Conservation (phyloP, 345 rosid species). For the Eucalyptus leucophloia region DNA sequence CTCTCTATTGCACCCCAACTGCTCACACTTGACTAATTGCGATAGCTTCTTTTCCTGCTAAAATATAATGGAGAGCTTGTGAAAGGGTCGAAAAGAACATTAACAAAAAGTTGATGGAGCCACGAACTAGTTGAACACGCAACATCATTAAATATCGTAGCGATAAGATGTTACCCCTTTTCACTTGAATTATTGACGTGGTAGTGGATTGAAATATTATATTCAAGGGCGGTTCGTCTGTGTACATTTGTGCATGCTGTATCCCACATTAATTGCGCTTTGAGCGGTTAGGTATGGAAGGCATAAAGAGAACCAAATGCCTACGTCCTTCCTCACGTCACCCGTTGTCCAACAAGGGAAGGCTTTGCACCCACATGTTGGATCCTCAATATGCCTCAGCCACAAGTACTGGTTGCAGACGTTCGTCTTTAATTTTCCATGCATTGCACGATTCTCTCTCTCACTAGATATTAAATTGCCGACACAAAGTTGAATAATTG, state of each 20-base stretch:
- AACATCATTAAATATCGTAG: neutral
- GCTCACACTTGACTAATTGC: neutral
- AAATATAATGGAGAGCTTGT: neutral
- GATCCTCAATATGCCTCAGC: neutral
- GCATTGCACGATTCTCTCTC: neutral
- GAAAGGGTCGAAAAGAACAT: neutral
- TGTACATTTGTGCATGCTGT: neutral
- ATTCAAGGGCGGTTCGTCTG: neutral
- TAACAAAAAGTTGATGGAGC: neutral
- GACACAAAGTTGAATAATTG: neutral
- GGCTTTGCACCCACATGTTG: neutral
- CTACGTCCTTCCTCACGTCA: neutral
- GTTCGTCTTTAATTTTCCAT: neutral
- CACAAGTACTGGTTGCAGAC: neutral
- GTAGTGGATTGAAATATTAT: neutral
- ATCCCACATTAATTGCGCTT: neutral
- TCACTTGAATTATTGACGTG: neutral
- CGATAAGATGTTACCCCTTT: neutral
- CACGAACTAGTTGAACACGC: neutral
- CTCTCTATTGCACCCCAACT: neutral
- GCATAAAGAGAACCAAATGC: neutral
- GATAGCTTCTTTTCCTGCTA: neutral
- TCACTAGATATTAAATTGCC: neutral
- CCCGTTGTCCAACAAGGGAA: neutral
- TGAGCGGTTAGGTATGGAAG: neutral